Base-by-base conservation (phyloP, 805 yeast species). In the Ogataea sp. region DNA sequence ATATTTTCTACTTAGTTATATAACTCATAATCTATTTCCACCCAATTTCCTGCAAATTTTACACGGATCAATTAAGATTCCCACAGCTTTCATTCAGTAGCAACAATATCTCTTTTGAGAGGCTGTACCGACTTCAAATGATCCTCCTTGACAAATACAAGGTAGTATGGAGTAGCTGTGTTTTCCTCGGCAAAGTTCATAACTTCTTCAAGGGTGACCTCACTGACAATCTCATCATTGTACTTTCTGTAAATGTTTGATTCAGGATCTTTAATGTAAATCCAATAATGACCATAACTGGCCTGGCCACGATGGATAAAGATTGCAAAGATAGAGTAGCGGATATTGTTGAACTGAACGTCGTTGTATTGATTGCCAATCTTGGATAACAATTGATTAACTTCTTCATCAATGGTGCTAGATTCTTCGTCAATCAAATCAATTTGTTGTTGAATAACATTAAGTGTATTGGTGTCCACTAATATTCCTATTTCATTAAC, bases 241-340 rank as follows among this genome's bases (percentile, higher is more conserved):
- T 93, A 93, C 64, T 87, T 89, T 44, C 96, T 69, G 75, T 78
- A 93, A 17, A 83, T 63, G 23, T 74, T 71, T 16, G 70, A 68
- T 45, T 71, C 71, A 3, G 78, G 75, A 59, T 93, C 97, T 43
- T 75, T 77, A 45, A 93, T 89, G 56, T 90, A 93, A 15, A 90
- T 75, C 97, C 97, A 93, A 59, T 93, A 93, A 60, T 93, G 98
- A 2, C 98, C 98, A 54, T 85, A 90, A 38, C 87, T 80, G 1
- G 96, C 97, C 52, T 88, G 94, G 6, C 98, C 98, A 37, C 96
- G 68, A 58, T 93, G 98, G 36, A 93, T 87, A 55, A 93, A 93
- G 6, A 90, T 80, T 0, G 97, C 95, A 64, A 89, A 90, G 11
- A 93, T 69, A 0, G 84, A 71, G 59, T 90, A 93, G 0, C 89